These are phyloP conservation scores for Kodamaea derodonti DNA, from an alignment of 1,139 yeast genomes.

Conservation along the genomic window DNA sequence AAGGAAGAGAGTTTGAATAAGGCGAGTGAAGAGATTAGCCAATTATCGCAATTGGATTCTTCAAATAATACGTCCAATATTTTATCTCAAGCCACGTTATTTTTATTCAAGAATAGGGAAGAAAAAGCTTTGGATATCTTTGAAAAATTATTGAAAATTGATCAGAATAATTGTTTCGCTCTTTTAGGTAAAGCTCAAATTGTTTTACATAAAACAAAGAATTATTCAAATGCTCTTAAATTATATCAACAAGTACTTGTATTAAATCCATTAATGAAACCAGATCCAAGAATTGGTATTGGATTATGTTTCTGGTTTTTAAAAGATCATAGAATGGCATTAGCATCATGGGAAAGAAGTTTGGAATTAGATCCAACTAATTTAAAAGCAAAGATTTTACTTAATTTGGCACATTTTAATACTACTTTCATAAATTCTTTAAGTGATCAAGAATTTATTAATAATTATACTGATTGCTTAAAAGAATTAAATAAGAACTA, in stretches of 20 bases:
- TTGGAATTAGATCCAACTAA: conserved; percentile 62
- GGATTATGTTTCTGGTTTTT: conserved; percentile 93
- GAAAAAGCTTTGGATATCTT: conserved; percentile 66
- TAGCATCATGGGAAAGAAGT: conserved; percentile 78
- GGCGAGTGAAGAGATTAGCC: conserved; percentile 18
- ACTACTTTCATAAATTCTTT: conserved; percentile 54
- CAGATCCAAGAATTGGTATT: conserved; percentile 93
- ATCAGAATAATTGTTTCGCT: conserved; percentile 66
- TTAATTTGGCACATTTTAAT: conserved; percentile 69
- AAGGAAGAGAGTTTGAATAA: conserved; percentile 21
- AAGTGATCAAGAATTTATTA: conserved; percentile 56
- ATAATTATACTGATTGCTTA: conserved; percentile 47
- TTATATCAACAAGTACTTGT: conserved; percentile 79
- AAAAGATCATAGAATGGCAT: conserved; percentile 74
- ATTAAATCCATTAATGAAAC: conserved; percentile 70
- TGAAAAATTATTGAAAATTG: conserved; percentile 49
- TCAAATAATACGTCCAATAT: conserved; percentile 34
- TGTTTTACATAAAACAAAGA: conserved; percentile 60
- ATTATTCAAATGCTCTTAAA: conserved; percentile 71
- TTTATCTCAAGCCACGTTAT: conserved; percentile 57
- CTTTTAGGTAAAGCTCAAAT: conserved; percentile 83
- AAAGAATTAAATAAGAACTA: conserved; percentile 25
- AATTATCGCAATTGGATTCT: conserved; percentile 12
- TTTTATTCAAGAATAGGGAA: conserved; percentile 45
- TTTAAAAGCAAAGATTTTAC: conserved; percentile 60